Evolutionary conservation across 176 grass and related monocot genomes (phyloP).

Genomic region (Phyllostachys edulis): DNA sequence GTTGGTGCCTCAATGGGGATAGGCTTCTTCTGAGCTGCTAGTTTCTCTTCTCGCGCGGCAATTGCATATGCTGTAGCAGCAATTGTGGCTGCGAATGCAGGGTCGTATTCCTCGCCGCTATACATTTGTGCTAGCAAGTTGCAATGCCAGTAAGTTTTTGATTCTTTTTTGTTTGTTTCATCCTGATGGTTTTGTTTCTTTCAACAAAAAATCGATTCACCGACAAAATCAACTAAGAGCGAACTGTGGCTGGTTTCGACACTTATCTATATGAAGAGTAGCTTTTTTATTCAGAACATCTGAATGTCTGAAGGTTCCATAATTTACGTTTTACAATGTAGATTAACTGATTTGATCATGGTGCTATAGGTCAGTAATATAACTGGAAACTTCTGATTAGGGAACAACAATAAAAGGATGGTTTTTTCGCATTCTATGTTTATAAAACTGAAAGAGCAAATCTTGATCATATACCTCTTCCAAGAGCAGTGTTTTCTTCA

Average conservation of each 20-base stretch:
- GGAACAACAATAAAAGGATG: background rate
- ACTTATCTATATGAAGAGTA: background rate
- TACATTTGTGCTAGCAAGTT: constrained; percentile 45
- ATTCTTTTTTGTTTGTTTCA: background rate
- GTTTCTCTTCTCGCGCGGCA: constrained; percentile 48
- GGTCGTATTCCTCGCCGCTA: constrained; percentile 27
- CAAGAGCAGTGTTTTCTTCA: constrained; percentile 29
- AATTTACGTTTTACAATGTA: background rate
- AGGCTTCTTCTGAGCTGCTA: constrained; percentile 37
- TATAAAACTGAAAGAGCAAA: background rate
- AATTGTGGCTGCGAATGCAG: constrained; percentile 50
- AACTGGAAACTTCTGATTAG: background rate
- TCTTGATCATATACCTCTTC: constrained; percentile 33
- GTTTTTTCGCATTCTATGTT: background rate
- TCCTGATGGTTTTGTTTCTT: constrained; percentile 8
- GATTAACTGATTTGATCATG: constrained; percentile 13
- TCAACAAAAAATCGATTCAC: background rate
- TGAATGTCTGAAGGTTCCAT: background rate
- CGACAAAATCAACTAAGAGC: background rate
- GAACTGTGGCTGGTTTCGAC: background rate
- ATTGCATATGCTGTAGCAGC: constrained; percentile 74
- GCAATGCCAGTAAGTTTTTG: constrained; percentile 2
- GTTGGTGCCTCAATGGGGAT: background rate
- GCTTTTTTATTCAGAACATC: background rate
- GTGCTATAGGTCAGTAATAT: background rate